phyloP scores from a whole-genome alignment of 163 green algal species.

The Trebouxiophyceae sp. region DNA sequence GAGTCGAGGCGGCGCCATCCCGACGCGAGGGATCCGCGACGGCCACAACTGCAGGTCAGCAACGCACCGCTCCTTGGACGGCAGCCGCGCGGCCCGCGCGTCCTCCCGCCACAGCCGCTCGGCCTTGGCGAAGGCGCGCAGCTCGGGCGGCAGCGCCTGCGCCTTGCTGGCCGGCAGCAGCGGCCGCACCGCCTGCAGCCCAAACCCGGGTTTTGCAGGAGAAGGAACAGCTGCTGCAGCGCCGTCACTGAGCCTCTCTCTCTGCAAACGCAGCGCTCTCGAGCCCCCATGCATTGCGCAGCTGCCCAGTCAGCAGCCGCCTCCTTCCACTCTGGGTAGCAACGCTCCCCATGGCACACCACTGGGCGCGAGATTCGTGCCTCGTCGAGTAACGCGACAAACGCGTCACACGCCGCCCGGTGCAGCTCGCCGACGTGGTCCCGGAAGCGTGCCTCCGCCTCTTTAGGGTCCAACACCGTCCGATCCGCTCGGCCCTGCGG shows the following conservation, averaged over 20 bases:
- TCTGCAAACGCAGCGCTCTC: too few species aligned
- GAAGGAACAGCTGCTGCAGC: too few species aligned
- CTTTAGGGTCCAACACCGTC: constrained; percentile 13
- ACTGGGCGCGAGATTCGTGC: constrained; percentile 3
- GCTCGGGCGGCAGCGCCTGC: constrained; percentile 13
- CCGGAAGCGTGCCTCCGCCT: constrained; percentile 29
- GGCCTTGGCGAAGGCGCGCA: constrained; percentile 15
- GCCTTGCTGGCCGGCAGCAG: constrained; percentile 12
- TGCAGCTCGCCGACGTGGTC: constrained; percentile 24
- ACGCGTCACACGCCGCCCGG: constrained; percentile 9
- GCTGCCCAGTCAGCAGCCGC: too few species aligned
- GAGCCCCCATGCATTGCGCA: too few species aligned
- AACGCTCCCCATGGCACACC: neutral
- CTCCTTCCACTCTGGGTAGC: too few species aligned
- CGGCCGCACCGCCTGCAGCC: constrained; percentile 11
- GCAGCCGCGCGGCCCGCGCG: constrained; percentile 5
- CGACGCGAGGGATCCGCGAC: too few species aligned
- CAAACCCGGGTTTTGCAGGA: too few species aligned
- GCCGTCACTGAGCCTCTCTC: too few species aligned
- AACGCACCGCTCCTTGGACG: too few species aligned
- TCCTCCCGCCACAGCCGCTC: constrained; percentile 18
- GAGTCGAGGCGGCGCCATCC: too few species aligned
- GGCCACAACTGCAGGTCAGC: too few species aligned
- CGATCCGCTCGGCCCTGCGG: constrained; percentile 28
- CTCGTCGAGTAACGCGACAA: constrained; percentile 26